A percentile compares a stretch with the other conserved stretches of the same genome.
These are phyloP conservation scores for Brassica cretica DNA, from an alignment of 345 rosid species.

Conservation along the genomic window DNA sequence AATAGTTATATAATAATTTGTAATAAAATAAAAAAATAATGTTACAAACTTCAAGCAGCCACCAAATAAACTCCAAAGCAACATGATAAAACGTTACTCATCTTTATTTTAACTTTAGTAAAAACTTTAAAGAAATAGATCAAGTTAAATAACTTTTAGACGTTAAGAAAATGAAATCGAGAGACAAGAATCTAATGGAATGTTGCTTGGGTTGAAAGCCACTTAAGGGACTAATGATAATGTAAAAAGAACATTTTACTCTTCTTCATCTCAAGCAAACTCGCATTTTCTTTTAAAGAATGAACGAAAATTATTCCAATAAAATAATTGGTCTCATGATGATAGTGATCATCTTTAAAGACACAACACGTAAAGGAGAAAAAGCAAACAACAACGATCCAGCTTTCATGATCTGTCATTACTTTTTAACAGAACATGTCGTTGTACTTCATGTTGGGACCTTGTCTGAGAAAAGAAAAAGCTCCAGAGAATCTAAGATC, in stretches of 20 bases:
- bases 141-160: slow-evolving; percentile 12
- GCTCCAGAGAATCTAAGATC: background rate
- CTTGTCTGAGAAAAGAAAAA: slow-evolving; percentile 17
- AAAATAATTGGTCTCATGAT: slow-evolving; percentile 21
- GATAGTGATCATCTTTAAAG: slow-evolving; percentile 32
- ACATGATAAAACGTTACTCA: slow-evolving; percentile 1
- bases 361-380: slow-evolving; percentile 12
- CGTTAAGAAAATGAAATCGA: slow-evolving; percentile 12
- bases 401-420: slow-evolving; percentile 36
- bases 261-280: slow-evolving; percentile 35
- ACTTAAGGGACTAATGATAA: slow-evolving; percentile 33
- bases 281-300: slow-evolving; percentile 16
- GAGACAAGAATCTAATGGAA: background rate
- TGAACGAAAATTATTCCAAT: slow-evolving; percentile 3
- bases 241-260: slow-evolving; percentile 32
- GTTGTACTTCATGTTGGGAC: slow-evolving; percentile 19
- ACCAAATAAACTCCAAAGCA: slow-evolving; percentile 7
- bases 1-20: background rate
- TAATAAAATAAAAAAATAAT: background rate
- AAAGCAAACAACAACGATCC: slow-evolving; percentile 26
- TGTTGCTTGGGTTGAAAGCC: slow-evolving; percentile 36
- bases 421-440: slow-evolving; percentile 20
- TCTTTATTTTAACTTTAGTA: slow-evolving; percentile 2
- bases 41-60: background rate
- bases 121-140: slow-evolving; percentile 11